Conservation (phyloP, 768 basidiomycete genomes). For the Suillus plorans region DNA sequence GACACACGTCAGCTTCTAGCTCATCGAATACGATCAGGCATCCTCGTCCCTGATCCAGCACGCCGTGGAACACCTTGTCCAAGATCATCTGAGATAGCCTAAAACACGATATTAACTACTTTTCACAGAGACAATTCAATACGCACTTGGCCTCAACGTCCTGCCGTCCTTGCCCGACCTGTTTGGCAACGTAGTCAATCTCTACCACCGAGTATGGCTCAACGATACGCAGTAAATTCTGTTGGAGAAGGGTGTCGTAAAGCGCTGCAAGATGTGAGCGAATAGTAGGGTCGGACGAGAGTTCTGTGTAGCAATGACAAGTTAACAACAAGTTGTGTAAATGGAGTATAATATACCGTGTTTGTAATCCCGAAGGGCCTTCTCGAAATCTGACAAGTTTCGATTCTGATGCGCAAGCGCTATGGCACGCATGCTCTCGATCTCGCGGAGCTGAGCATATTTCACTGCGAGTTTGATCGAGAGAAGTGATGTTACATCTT, state of each 20-base stretch:
- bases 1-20: slow-evolving; percentile 77
- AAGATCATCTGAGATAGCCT: slow-evolving; percentile 98
- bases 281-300: slow-evolving; percentile 94
- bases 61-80: slow-evolving; percentile 91
- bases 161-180: slow-evolving; percentile 84
- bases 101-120: slow-evolving; percentile 10
- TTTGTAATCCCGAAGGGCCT: slow-evolving; percentile 81
- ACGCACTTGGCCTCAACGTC: slow-evolving; percentile 89
- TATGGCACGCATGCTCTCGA: slow-evolving; percentile 94
- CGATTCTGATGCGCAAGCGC: slow-evolving; percentile 93
- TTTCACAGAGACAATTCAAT: background rate
- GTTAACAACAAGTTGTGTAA: background rate
- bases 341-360: slow-evolving; percentile 49
- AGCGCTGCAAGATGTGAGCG: slow-evolving; percentile 90
- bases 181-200: slow-evolving; percentile 81
- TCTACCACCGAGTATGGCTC: slow-evolving; percentile 96
- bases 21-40: slow-evolving; percentile 91
- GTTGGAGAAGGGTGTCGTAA: slow-evolving; percentile 95
- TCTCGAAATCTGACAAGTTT: slow-evolving; percentile 87
- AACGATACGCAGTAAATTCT: slow-evolving; percentile 92
- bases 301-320: slow-evolving; percentile 50
- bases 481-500: slow-evolving; percentile 87
- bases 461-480: slow-evolving; percentile 85
- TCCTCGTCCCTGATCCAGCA: slow-evolving; percentile 94
- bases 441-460: slow-evolving; percentile 84